Base-by-base conservation (phyloP, 2,329 filamentous ascomycete species). In the Aureobasidium sp. region DNA sequence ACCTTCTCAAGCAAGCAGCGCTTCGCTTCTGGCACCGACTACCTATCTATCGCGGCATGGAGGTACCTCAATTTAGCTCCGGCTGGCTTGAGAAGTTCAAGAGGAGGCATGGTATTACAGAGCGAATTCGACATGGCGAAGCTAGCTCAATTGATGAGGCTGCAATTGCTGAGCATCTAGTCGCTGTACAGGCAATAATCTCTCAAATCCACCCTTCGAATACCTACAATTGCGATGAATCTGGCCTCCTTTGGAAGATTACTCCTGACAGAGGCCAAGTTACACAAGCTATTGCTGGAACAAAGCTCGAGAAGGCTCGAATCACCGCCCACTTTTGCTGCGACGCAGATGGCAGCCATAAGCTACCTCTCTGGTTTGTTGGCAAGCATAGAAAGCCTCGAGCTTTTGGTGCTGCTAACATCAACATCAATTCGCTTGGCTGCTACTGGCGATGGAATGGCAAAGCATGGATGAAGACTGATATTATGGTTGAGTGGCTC, bases 11-110 rank as follows among this genome's bases (percentile, higher is more conserved):
- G 12, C 21, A 10, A n/a, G 24, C 21, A 4, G 22, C 40, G 3
- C 3, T 42, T 11, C 24, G 40, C 21, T 42, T 25, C 25, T 27
- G 25, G 21, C 40, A 42, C 11, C 19, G 21, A 11, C 40, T 42
- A 25, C 21, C 21, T 16, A 42, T 25, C 10, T 40, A 40, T n/a
- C 17, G 42, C 41, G 53, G 38, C 35, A 51, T 55, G 37, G 27
- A 51, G 27, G 47, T 55, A 39, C 54, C 54, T n/a, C 55, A 34
- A 60, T 58, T 25, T 41, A 54, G 42, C 14, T 45, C 37, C 35
- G 47, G 54, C 21, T 55, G 47, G 54, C 47, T 55, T 24, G 6
- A 55, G 6, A 25, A 21, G 11, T 55, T 55, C 39, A 51, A 52
- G 29, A 37, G 37, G 34, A 44, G 54, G 17, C 47, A 55, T 44